Conservation (phyloP, 805 yeast genomes). For the Yamadazyma tumulicola region DNA sequence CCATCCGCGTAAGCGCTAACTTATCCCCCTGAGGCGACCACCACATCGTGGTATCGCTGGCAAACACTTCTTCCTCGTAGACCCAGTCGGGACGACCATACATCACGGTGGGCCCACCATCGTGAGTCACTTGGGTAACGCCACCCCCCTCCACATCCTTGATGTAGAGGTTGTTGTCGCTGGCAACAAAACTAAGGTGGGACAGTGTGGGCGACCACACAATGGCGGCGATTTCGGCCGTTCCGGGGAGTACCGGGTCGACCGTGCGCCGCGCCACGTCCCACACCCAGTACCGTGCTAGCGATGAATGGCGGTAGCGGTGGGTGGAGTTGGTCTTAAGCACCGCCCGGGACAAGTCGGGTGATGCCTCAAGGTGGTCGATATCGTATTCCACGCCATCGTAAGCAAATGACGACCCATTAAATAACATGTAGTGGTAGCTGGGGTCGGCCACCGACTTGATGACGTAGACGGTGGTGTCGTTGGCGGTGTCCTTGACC, state of each 20-base stretch:
- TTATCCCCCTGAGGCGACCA: conserved; percentile 66
- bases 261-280: conserved; percentile 38
- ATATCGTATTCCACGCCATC: conserved; percentile 42
- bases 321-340: conserved; percentile 59
- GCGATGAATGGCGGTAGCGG: conserved; percentile 71
- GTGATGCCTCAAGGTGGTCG: conserved; percentile 59
- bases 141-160: conserved; percentile 31
- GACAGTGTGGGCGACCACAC: conserved; percentile 62
- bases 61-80: conserved; percentile 75
- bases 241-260: conserved; percentile 16
- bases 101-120: conserved; percentile 49
- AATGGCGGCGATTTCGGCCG: conserved; percentile 45
- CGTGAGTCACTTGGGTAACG: conserved; percentile 39
- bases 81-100: conserved; percentile 83
- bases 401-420: conserved; percentile 44
- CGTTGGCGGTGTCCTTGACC: conserved; percentile 24
- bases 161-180: conserved; percentile 53
- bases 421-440: conserved; percentile 46
- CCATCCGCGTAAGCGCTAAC: conserved; percentile 50
- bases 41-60: conserved; percentile 60
- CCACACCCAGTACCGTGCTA: conserved; percentile 58
- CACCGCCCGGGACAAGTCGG: conserved; percentile 57
- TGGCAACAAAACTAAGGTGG: conserved; percentile 52
- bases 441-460: conserved; percentile 47
- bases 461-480: conserved; percentile 48